Percentiles rank a stretch among this genome's conserved stretches.
phyloP scores from a whole-genome alignment of 2,329 filamentous ascomycete genomes.

The Nothophaeocryptopus gaeumannii region DNA sequence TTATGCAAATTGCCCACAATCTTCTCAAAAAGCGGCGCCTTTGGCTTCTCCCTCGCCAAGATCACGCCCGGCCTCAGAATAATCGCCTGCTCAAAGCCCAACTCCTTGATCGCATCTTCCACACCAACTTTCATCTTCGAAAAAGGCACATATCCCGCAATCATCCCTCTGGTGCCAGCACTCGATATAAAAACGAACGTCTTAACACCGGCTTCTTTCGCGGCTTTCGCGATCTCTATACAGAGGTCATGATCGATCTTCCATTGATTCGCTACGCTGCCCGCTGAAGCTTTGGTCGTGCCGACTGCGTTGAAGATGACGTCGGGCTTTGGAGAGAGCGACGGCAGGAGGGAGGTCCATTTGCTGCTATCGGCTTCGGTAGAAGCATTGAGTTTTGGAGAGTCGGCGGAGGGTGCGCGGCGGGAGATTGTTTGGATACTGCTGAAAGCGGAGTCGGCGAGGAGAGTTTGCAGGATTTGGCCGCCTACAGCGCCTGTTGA shows the following conservation, averaged over 20 bases:
- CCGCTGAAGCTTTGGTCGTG: slow-evolving; percentile 36
- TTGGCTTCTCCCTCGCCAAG: slow-evolving; percentile 24
- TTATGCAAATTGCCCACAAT: slow-evolving; percentile 17
- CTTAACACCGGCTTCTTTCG: slow-evolving; percentile 37
- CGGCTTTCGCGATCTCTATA: slow-evolving; percentile 37
- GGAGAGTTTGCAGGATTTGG: slow-evolving; percentile 18
- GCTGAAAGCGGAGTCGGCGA: slow-evolving; percentile 8
- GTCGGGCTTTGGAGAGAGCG: slow-evolving; percentile 13
- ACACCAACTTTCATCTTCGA: slow-evolving; percentile 40
- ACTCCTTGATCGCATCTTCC: slow-evolving; percentile 37
- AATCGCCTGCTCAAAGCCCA: slow-evolving; percentile 38
- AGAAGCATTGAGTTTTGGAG: slow-evolving; percentile 16
- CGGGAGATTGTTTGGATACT: slow-evolving; percentile 21
- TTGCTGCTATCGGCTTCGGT: slow-evolving; percentile 17
- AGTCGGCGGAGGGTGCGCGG: slow-evolving; percentile 11
- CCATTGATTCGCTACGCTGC: slow-evolving; percentile 37
- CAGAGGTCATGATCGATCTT: slow-evolving; percentile 40
- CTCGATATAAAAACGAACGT: slow-evolving; percentile 39
- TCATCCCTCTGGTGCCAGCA: slow-evolving; percentile 32
- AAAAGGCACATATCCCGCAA: slow-evolving; percentile 35
- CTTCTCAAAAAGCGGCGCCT: slow-evolving; percentile 23
- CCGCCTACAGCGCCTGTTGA: slow-evolving; percentile 23
- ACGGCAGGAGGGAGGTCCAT: slow-evolving; percentile 15
- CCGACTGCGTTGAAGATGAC: slow-evolving; percentile 32
- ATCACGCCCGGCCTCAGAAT: slow-evolving; percentile 40